phyloP scores from a whole-genome alignment of 2,329 filamentous ascomycete species.

The Metarhizium brunneum region DNA sequence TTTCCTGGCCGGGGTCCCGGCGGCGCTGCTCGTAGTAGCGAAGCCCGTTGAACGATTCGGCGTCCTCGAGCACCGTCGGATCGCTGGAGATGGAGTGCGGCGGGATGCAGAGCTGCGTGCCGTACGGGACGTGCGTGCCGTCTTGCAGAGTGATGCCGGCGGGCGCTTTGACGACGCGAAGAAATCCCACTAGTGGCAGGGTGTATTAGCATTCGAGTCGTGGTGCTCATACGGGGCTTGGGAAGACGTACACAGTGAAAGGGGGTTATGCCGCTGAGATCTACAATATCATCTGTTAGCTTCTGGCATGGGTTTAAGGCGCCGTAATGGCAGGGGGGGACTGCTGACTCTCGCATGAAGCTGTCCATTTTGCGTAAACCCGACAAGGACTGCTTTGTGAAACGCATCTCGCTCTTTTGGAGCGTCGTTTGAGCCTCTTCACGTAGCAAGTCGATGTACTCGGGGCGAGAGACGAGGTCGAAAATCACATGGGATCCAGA shows the following conservation, averaged over 20 bases:
- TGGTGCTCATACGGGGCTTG: too few relatives aligned
- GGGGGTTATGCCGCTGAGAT: constrained; percentile 7
- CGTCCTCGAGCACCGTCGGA: neutral
- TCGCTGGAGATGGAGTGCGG: constrained; percentile 5
- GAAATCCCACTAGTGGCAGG: constrained; percentile 4
- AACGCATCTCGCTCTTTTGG: neutral
- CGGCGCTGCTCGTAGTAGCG: constrained; percentile 7
- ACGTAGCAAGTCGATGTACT: constrained; percentile 2
- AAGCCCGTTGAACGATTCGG: constrained; percentile 6
- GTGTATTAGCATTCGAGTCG: neutral
- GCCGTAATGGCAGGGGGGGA: neutral
- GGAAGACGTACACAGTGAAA: constrained; percentile 4
- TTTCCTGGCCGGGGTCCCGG: neutral
- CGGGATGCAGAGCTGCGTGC: constrained; percentile 5
- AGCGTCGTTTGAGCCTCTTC: constrained; percentile 2
- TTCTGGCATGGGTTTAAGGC: too few relatives aligned
- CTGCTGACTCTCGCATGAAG: constrained; percentile 7
- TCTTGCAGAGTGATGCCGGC: constrained; percentile 7
- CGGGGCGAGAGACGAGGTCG: constrained; percentile 2
- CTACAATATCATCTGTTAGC: neutral
- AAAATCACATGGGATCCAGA: constrained; percentile 6
- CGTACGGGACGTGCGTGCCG: constrained; percentile 5
- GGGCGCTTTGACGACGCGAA: constrained; percentile 6
- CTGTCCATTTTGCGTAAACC: constrained; percentile 9
- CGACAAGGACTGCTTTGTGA: constrained; percentile 3